A percentile compares a stretch with the other conserved stretches of the same genome.
phyloP scores from a whole-genome alignment of 495 filamentous ascomycete genomes.

The Aspergillus ostianus region DNA sequence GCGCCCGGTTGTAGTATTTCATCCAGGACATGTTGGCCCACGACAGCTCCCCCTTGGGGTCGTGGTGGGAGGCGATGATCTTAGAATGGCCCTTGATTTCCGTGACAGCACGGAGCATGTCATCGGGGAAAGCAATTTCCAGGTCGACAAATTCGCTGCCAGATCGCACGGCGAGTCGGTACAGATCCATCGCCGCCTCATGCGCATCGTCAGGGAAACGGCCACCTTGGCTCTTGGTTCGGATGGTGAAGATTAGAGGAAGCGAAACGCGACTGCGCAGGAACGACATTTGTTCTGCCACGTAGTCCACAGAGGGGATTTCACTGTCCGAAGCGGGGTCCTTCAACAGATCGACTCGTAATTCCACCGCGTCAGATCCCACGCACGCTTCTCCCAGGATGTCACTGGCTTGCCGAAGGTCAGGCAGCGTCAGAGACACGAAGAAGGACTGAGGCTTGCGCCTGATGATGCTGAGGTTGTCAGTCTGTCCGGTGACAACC shows the following conservation, averaged over 20 bases:
- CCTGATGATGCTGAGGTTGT: slow-evolving; percentile 62
- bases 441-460: slow-evolving; percentile 85
- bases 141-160: slow-evolving; percentile 92
- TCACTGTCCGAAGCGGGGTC: slow-evolving; percentile 61
- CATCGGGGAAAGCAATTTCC: slow-evolving; percentile 81
- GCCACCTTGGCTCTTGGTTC: slow-evolving; percentile 83
- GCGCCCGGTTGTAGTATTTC: slow-evolving; percentile 78
- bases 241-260: slow-evolving; percentile 90
- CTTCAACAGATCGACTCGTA: slow-evolving; percentile 87
- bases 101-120: slow-evolving; percentile 64
- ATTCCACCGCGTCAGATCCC: slow-evolving; percentile 89
- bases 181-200: slow-evolving; percentile 68
- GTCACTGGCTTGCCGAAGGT: slow-evolving; percentile 60
- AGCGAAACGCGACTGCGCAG: slow-evolving; percentile 72
- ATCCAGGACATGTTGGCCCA: slow-evolving; percentile 92
- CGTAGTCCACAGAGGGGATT: slow-evolving; percentile 67
- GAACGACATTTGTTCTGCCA: slow-evolving; percentile 77
- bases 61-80: slow-evolving; percentile 95
- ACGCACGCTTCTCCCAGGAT: slow-evolving; percentile 70
- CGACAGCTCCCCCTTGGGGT: slow-evolving; percentile 71
- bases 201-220: slow-evolving; percentile 78
- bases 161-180: slow-evolving; percentile 72
- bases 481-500: slow-evolving; percentile 65
- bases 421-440: slow-evolving; percentile 81
- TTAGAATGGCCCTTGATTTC: slow-evolving; percentile 68